phyloP scores from a whole-genome alignment of 768 basidiomycete genomes.

The Tulasnella sp. region DNA sequence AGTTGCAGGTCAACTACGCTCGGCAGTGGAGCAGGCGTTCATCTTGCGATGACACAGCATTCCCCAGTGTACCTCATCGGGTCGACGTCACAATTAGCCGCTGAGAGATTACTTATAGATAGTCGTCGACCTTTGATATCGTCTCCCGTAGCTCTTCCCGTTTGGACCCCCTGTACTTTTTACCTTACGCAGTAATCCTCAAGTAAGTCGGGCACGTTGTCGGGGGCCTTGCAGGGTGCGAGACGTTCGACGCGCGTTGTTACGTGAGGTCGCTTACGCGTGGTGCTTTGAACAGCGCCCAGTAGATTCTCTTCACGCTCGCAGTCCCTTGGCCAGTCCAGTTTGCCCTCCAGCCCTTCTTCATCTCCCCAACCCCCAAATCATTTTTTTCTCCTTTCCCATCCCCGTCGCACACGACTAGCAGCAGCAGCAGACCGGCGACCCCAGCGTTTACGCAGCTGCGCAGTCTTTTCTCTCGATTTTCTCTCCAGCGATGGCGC shows the following conservation, averaged over 20 bases:
- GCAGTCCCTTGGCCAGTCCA: not conserved
- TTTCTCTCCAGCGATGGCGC: slow-evolving; percentile 45
- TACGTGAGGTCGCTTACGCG: slow-evolving; percentile 16
- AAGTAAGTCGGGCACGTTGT: not conserved
- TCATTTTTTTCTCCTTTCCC: slow-evolving; percentile 36
- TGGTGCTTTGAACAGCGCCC: slow-evolving; percentile 5
- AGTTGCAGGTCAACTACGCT: slow-evolving; percentile 10
- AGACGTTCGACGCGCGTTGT: not conserved
- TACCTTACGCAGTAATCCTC: not conserved
- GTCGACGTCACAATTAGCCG: slow-evolving; percentile 24
- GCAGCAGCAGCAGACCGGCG: slow-evolving; percentile 17
- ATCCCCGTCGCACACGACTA: slow-evolving; percentile 35
- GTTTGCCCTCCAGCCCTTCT: slow-evolving; percentile 21
- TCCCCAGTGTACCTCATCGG: not conserved
- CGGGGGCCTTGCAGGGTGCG: not conserved
- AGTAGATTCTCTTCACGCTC: slow-evolving; percentile 28
- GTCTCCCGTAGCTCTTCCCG: not conserved
- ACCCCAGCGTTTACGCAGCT: not conserved
- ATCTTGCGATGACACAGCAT: slow-evolving; percentile 19
- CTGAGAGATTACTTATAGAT: not conserved
- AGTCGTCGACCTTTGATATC: not conserved
- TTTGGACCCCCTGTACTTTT: not conserved
- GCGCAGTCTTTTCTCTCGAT: slow-evolving; percentile 33
- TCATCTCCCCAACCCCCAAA: slow-evolving; percentile 30
- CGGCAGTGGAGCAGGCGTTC: slow-evolving; percentile 32